phyloP scores from a whole-genome alignment of 2,329 filamentous ascomycete species.

The Fusarium palustre region DNA sequence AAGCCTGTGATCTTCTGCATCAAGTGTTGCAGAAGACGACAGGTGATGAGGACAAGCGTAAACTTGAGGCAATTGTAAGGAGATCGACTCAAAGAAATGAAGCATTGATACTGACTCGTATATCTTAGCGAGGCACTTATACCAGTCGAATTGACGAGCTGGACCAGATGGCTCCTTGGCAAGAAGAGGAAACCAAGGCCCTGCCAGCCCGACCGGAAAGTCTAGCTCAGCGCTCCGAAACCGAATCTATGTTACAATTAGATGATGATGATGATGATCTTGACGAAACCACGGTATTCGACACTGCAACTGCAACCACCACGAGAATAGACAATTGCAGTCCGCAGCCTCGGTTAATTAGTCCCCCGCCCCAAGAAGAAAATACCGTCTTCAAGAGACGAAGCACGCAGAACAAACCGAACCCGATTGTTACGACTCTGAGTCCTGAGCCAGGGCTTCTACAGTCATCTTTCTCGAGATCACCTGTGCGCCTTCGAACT shows the following conservation, averaged over 20 bases:
- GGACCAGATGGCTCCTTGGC: constrained; percentile 73
- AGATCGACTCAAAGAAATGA: neutral
- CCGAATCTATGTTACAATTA: constrained; percentile 36
- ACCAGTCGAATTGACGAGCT: constrained; percentile 90
- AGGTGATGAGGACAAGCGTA: constrained; percentile 86
- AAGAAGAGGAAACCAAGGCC: constrained; percentile 73
- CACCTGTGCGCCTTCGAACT: constrained; percentile 52
- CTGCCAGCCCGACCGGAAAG: constrained; percentile 78
- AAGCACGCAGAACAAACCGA: constrained; percentile 41
- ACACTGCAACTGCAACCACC: constrained; percentile 65
- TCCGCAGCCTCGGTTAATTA: constrained; percentile 36
- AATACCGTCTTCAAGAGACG: constrained; percentile 40
- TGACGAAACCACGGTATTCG: constrained; percentile 60
- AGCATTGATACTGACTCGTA: constrained; percentile 9
- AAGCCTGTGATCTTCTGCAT: constrained; percentile 88
- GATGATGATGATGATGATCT: constrained; percentile 58
- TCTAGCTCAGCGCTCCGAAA: constrained; percentile 45
- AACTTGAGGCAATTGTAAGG: constrained; percentile 89
- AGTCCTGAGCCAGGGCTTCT: constrained; percentile 52
- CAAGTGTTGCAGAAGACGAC: constrained; percentile 88
- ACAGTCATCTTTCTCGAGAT: constrained; percentile 67
- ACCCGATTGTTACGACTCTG: constrained; percentile 43
- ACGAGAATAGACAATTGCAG: constrained; percentile 57
- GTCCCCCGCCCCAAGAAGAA: constrained; percentile 44
- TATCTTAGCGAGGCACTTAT: constrained; percentile 82